Evolutionary conservation across 805 yeast genomes (phyloP).

Genomic region (Cyberlindnera samutprakarnensis): DNA sequence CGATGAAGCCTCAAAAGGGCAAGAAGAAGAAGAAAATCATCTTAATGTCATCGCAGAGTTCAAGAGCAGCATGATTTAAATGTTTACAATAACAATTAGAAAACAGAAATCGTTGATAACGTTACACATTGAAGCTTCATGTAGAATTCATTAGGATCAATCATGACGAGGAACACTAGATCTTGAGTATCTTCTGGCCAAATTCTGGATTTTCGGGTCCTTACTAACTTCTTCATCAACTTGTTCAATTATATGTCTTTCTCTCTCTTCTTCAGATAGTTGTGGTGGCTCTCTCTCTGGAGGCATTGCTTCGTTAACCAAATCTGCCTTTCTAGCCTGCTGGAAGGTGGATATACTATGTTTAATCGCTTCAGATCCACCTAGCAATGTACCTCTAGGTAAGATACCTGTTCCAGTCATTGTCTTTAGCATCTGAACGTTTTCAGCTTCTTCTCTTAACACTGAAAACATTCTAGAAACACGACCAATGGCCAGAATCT

Average conservation of each 20-base stretch:
- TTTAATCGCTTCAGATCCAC: slow-evolving; percentile 76
- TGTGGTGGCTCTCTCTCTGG: too few relatives aligned
- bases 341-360: slow-evolving; percentile 66
- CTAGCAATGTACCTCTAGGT: slow-evolving; percentile 80
- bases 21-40: slow-evolving; percentile 2
- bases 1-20: neutral
- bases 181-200: slow-evolving; percentile 21
- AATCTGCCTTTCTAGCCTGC: slow-evolving; percentile 75
- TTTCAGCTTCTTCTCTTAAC: slow-evolving; percentile 81
- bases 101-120: neutral
- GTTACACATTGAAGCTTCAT: neutral
- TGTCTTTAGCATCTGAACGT: slow-evolving; percentile 70
- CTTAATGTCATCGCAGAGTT: neutral
- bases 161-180: slow-evolving; percentile 1
- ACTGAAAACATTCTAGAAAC: slow-evolving; percentile 89
- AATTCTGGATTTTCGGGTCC: slow-evolving; percentile 17
- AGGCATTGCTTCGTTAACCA: slow-evolving; percentile 82
- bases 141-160: neutral
- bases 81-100: neutral
- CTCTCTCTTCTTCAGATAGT: slow-evolving; percentile 39
- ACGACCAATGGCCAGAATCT: slow-evolving; percentile 93
- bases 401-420: slow-evolving; percentile 59
- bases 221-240: slow-evolving; percentile 23
- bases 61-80: neutral
- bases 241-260: slow-evolving; percentile 31